Evolutionary conservation across 2,329 filamentous ascomycete species (phyloP).

Genomic region (Cercospora sojina): DNA sequence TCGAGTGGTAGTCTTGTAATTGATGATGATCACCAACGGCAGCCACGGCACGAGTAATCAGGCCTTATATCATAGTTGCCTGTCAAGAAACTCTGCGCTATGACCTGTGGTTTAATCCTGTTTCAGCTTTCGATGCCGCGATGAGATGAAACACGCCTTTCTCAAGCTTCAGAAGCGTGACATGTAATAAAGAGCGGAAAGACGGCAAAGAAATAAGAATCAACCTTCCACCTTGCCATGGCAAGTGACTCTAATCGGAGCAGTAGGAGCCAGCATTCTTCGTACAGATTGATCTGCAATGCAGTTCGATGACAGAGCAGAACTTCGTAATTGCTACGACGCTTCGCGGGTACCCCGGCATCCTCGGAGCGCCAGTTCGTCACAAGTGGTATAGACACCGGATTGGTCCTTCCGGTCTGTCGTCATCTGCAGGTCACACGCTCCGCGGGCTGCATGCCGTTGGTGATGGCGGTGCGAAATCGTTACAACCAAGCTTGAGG

Average conservation of each 20-base stretch:
- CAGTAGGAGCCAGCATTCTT: background rate
- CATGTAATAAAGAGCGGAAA: background rate
- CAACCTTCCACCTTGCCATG: background rate
- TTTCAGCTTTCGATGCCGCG: background rate
- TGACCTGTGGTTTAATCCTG: conserved; percentile 1
- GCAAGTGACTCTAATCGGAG: background rate
- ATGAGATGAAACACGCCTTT: background rate
- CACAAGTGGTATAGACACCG: conserved; percentile 4
- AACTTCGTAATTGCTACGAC: background rate
- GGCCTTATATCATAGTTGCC: background rate
- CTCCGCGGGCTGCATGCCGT: background rate
- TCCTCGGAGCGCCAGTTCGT: background rate
- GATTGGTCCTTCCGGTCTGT: background rate
- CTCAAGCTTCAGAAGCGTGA: background rate
- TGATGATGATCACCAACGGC: background rate
- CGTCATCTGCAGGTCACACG: conserved; percentile 1
- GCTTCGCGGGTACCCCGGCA: background rate
- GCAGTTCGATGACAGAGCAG: conserved; percentile 2
- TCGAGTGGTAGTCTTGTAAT: background rate
- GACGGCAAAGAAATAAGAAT: background rate
- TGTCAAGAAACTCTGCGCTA: conserved; percentile 6
- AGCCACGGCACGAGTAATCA: background rate
- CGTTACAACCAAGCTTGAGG: background rate
- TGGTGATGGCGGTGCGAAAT: background rate
- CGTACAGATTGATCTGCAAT: background rate